These are phyloP conservation scores for Hypericum perforatum DNA, from an alignment of 345 rosid genomes.

Conservation along the genomic window DNA sequence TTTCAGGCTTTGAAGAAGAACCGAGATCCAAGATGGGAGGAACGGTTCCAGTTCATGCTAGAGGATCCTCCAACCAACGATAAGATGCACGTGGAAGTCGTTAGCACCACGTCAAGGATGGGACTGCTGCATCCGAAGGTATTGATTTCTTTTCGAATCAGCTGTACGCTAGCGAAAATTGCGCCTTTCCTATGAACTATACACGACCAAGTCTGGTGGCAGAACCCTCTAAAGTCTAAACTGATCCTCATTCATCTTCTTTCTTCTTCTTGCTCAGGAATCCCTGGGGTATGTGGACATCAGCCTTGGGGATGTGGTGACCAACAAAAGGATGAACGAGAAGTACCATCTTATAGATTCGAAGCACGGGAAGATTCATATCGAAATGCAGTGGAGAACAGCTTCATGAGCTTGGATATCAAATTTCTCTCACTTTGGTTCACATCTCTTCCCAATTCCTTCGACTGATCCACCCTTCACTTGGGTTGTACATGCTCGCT, in stretches of 20 bases:
- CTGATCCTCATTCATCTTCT: background rate
- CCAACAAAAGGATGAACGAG: conserved; percentile 19
- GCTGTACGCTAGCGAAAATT: background rate
- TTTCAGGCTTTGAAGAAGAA: conserved; percentile 1
- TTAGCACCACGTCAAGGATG: background rate
- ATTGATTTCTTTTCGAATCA: background rate
- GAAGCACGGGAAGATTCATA: conserved; percentile 19
- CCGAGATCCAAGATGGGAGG: background rate
- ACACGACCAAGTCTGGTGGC: too few species aligned
- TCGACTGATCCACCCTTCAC: too few species aligned
- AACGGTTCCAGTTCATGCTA: background rate
- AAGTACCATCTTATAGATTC: conserved; percentile 20
- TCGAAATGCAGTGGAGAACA: conserved; percentile 87
- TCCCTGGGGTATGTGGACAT: background rate
- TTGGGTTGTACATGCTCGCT: too few species aligned
- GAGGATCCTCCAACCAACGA: background rate
- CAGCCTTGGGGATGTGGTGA: conserved; percentile 13
- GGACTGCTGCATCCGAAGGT: conserved; percentile 3
- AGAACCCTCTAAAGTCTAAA: too few species aligned
- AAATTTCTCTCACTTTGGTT: too few species aligned
- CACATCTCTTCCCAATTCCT: too few species aligned
- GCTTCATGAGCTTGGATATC: conserved; percentile 13
- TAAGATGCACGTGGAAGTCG: background rate
- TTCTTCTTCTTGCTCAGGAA: too few species aligned
- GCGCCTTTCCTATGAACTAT: background rate